These are phyloP conservation scores for Termitomyces sp. DNA, from an alignment of 768 basidiomycete species.

Conservation along the genomic window DNA sequence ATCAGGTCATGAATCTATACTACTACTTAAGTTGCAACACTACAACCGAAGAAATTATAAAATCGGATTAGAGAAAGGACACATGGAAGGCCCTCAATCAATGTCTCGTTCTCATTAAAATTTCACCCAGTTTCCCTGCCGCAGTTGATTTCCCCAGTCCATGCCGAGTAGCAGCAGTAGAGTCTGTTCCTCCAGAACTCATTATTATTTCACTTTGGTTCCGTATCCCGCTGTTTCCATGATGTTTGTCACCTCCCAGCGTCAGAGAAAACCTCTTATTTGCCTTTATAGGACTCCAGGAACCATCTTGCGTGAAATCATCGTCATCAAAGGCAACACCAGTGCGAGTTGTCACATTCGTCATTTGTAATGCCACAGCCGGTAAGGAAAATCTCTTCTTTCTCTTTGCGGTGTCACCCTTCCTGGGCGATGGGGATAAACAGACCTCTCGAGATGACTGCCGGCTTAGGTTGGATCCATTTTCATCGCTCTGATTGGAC, in stretches of 20 bases:
- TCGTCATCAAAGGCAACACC: conserved; percentile 14
- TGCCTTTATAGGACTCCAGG: conserved; percentile 24
- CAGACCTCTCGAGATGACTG: conserved; percentile 11
- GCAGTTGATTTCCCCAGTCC: conserved; percentile 41
- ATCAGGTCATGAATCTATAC: neutral
- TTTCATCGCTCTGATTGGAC: neutral
- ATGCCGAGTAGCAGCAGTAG: conserved; percentile 12
- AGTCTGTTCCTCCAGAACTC: conserved; percentile 16
- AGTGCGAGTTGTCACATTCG: conserved; percentile 60
- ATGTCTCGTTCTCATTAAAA: conserved; percentile 36
- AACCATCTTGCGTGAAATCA: conserved; percentile 14
- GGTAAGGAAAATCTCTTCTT: conserved; percentile 70
- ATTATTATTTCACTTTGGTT: conserved; percentile 26
- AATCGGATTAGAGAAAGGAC: neutral
- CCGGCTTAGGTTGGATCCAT: neutral
- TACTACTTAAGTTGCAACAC: no score
- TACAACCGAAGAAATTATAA: neutral
- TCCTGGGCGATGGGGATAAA: conserved; percentile 25
- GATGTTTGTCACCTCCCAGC: conserved; percentile 31
- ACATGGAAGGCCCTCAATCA: neutral
- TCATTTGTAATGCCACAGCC: conserved; percentile 70
- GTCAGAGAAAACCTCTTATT: conserved; percentile 51
- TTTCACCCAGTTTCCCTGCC: conserved; percentile 47
- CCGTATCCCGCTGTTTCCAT: conserved; percentile 1
- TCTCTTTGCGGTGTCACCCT: conserved; percentile 57